phyloP scores from a whole-genome alignment of 805 yeast genomes.

The Yamadazyma scolyti region DNA sequence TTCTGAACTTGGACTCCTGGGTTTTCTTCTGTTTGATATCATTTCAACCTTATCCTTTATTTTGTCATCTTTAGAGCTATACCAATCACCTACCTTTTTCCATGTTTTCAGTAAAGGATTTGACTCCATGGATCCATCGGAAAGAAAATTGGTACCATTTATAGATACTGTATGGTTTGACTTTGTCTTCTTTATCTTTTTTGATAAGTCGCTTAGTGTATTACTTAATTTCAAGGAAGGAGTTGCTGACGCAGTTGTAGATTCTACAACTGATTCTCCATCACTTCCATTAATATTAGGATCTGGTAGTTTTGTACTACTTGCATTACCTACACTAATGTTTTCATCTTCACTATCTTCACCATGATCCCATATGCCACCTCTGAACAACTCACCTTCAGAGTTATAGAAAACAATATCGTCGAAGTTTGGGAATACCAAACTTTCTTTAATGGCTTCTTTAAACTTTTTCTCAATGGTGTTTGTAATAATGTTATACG shows the following conservation, averaged over 20 bases:
- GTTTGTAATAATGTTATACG: slow-evolving; percentile 75
- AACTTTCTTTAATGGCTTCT: slow-evolving; percentile 72
- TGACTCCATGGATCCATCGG: slow-evolving; percentile 22
- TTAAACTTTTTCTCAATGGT: slow-evolving; percentile 73
- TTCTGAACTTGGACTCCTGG: slow-evolving; percentile 20
- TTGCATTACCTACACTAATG: no score
- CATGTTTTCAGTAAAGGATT: slow-evolving; percentile 42
- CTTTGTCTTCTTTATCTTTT: slow-evolving; percentile 21
- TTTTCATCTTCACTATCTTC: slow-evolving; percentile 1
- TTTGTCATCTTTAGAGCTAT: slow-evolving; percentile 17
- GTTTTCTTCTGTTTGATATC: slow-evolving; percentile 55
- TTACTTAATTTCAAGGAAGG: slow-evolving; percentile 16
- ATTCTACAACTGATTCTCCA: no score
- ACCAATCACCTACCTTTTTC: slow-evolving; percentile 68
- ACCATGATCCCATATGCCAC: slow-evolving; percentile 83
- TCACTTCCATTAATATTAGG: neutral
- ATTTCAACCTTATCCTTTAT: slow-evolving; percentile 54
- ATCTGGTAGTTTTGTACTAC: no score
- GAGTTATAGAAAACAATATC: slow-evolving; percentile 74
- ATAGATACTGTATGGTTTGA: slow-evolving; percentile 19
- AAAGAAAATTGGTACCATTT: slow-evolving; percentile 21
- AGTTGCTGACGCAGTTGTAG: slow-evolving; percentile 1
- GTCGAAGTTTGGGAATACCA: slow-evolving; percentile 88
- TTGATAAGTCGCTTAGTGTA: slow-evolving; percentile 23
- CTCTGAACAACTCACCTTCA: slow-evolving; percentile 68